phyloP scores from a whole-genome alignment of 2,329 filamentous ascomycete genomes.

The Aspergillus sergii region DNA sequence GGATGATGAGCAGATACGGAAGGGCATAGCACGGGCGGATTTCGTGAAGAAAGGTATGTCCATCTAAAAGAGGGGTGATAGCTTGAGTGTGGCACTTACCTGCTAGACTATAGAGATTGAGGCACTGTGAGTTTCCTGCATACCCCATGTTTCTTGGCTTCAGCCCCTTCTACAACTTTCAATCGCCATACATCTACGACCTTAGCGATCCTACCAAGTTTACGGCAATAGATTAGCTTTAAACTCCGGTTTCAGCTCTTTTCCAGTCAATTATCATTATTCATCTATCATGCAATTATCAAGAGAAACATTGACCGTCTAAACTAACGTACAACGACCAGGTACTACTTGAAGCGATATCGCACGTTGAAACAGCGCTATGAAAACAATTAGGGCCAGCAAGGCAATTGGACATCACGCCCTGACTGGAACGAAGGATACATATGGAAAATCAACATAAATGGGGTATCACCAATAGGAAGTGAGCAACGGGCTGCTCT shows the following conservation, averaged over 20 bases:
- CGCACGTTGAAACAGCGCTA: constrained; percentile 83
- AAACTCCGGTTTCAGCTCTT: not conserved
- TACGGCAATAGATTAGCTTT: not conserved
- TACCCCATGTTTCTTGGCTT: not conserved
- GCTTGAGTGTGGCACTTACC: not conserved
- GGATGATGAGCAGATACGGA: constrained; percentile 73
- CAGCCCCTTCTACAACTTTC: not conserved
- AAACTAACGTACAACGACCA: constrained; percentile 45
- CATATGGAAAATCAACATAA: constrained; percentile 20
- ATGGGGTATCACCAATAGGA: constrained; percentile 44
- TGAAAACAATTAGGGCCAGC: constrained; percentile 45
- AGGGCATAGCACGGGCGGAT: constrained; percentile 75
- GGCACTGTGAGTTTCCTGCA: constrained; percentile 67
- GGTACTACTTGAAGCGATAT: constrained; percentile 91
- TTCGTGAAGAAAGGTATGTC: constrained; percentile 84
- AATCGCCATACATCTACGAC: not conserved
- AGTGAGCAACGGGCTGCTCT: constrained; percentile 33
- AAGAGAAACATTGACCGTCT: constrained; percentile 13
- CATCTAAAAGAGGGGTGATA: not conserved
- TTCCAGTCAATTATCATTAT: constrained; percentile 21
- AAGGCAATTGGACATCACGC: constrained; percentile 12
- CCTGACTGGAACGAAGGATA: constrained; percentile 21
- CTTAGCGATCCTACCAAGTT: not conserved
- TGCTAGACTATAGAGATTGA: constrained; percentile 73
- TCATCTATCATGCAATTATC: constrained; percentile 12